Base-by-base conservation (phyloP, 306 rosid genomes). In the Astragalus glycyphyllos region DNA sequence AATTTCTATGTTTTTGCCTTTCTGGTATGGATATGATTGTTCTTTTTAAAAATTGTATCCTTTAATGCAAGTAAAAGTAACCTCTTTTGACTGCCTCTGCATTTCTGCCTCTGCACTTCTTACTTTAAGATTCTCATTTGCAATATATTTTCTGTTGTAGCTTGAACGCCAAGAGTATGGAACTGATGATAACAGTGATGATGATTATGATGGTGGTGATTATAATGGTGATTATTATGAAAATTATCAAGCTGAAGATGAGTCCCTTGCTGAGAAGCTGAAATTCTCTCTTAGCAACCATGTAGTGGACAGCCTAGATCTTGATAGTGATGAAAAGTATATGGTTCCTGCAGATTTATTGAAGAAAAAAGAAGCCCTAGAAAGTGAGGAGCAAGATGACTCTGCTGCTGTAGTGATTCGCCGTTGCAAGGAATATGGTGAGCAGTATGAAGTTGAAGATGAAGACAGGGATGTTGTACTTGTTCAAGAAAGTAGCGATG, bases 401-500 rank as follows among this genome's bases (percentile, higher is more conserved):
- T 77, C 81, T 74, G 90, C 90, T 44, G 77, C 77, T 40, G 91
- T 74, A 58, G 76, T 92, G 59, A 90, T 92, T 71, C 87, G 62
- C 7, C 89, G 92, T 14, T 85, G 89, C 79, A 81, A 85, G 70
- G 98, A 90, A 79, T 92, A 90, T 56, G 99, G 81, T 23, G 87
- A 91, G 82, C 83, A 51, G 65, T 94, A 94, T 72, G 93, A 86
- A 84, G 83, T 77, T 61, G 92, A 84, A 71, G 85, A 81, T 72
- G 83, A 80, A 8, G 68, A 77, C 71, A 83, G 75, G 49, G 83
- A 83, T 42, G 77, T 79, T 57, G 35, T 91, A 3, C 11, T 79
- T 71, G 70, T 82, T 31, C 76, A 94, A 68, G 97, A 91, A 84
- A 87, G 91, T 76, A 91, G 97, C 9, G 96, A 91, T 73, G 99